Percentiles rank a stretch among this genome's conserved stretches.
phyloP scores from a whole-genome alignment of 208 protist genomes.

The Acanthamoeba culbertsoni region DNA sequence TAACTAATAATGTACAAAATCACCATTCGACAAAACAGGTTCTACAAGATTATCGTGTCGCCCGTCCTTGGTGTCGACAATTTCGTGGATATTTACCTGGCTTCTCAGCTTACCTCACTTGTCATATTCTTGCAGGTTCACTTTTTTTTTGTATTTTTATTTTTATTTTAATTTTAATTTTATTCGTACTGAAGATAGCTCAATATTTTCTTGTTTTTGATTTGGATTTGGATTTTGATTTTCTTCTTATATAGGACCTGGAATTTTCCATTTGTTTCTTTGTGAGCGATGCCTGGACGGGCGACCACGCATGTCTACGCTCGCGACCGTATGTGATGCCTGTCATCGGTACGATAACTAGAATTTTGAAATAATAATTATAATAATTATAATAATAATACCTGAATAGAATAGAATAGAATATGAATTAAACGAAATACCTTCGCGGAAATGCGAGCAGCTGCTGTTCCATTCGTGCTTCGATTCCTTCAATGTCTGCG shows the following conservation, averaged over 20 bases:
- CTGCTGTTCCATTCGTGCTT: slow-evolving; percentile 60
- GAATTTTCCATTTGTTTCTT: slow-evolving; percentile 75
- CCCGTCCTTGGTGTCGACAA: neutral
- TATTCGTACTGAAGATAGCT: too few relatives aligned
- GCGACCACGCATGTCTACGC: neutral
- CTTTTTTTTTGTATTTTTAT: neutral
- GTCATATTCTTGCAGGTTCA: slow-evolving; percentile 65
- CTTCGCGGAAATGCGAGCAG: too few relatives aligned
- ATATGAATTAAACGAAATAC: too few relatives aligned
- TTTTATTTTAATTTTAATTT: neutral
- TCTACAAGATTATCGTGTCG: neutral
- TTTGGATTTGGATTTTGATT: neutral
- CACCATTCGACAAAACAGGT: neutral
- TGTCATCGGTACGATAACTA: neutral
- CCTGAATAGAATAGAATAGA: too few relatives aligned
- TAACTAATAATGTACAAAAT: neutral
- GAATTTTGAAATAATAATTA: too few relatives aligned
- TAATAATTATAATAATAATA: neutral
- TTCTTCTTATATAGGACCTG: slow-evolving; percentile 32
- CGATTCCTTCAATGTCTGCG: slow-evolving; percentile 79
- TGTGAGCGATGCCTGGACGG: slow-evolving; percentile 19
- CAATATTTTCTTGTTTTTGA: neutral
- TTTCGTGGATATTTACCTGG: slow-evolving; percentile 80
- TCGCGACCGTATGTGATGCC: neutral
- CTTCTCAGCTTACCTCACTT: slow-evolving; percentile 72